Evolutionary conservation across 305 asterid genomes (phyloP).

Genomic region (Fraxinus greggii): DNA sequence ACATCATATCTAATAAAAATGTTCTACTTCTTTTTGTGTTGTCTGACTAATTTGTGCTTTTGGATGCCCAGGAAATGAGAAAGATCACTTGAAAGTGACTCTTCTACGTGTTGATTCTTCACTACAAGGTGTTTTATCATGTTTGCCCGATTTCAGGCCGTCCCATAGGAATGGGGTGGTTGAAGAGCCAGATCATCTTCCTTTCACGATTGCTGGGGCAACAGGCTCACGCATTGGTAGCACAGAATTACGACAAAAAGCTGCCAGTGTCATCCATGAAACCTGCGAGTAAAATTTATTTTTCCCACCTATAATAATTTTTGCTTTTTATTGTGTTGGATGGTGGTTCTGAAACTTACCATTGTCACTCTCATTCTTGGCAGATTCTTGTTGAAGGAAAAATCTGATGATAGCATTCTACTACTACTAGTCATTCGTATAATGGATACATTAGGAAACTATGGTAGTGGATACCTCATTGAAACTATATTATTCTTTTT

Average conservation of each 20-base stretch:
- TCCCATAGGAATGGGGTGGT: constrained; percentile 67
- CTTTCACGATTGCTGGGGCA: constrained; percentile 92
- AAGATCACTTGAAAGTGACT: constrained; percentile 99
- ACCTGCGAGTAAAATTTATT: constrained; percentile 65
- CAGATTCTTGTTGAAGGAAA: constrained; percentile 92
- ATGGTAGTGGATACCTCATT: constrained; percentile 53
- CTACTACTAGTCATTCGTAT: constrained; percentile 84
- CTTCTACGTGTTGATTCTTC: constrained; percentile 97
- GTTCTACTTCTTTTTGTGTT: constrained; percentile 17
- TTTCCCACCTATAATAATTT: constrained; percentile 19
- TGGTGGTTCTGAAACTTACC: constrained; percentile 30
- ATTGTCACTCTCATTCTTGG: constrained; percentile 24
- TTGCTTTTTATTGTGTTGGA: constrained; percentile 12
- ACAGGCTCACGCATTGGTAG: constrained; percentile 88
- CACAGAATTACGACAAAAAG: constrained; percentile 77
- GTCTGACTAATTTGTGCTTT: constrained; percentile 34
- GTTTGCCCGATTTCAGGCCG: constrained; percentile 97
- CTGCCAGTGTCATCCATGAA: constrained; percentile 81
- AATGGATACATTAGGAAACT: constrained; percentile 89
- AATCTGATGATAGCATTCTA: constrained; percentile 96
- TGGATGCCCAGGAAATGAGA: constrained; percentile 76
- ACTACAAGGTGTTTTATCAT: constrained; percentile 91
- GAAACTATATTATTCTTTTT: constrained; percentile 21
- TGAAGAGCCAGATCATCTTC: constrained; percentile 51
- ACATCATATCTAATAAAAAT: background rate